Percentiles rank a stretch among this genome's conserved stretches.
phyloP scores from a whole-genome alignment of 2,329 filamentous ascomycete species.

The Daldinia sp. region DNA sequence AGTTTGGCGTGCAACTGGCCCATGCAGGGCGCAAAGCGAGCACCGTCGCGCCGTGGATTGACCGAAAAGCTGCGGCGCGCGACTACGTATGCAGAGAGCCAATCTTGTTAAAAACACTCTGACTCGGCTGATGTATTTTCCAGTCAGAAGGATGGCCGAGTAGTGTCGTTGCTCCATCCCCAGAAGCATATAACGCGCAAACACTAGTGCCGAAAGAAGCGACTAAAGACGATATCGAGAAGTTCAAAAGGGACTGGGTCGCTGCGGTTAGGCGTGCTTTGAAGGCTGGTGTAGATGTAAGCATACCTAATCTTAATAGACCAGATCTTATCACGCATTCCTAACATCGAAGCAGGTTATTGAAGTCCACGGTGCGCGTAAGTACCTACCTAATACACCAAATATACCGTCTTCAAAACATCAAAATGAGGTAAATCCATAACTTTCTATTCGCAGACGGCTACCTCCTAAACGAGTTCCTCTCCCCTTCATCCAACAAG shows the following conservation, averaged over 20 bases:
- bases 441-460: conserved; percentile 55
- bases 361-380: conserved; percentile 53
- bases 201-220: conserved; percentile 49
- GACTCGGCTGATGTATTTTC: background rate
- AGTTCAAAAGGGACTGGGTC: conserved; percentile 51
- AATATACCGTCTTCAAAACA: too few species aligned
- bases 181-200: conserved; percentile 46
- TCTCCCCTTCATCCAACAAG: conserved; percentile 58
- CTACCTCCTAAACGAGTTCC: conserved; percentile 61
- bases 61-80: conserved; percentile 42
- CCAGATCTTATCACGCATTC: background rate
- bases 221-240: conserved; percentile 51
- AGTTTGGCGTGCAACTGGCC: conserved; percentile 50
- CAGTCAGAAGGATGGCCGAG: conserved; percentile 50
- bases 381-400: conserved; percentile 3
- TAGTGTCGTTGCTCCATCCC: conserved; percentile 47
- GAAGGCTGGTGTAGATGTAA: conserved; percentile 51
- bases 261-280: conserved; percentile 52
- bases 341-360: conserved; percentile 52
- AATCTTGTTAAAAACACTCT: background rate
- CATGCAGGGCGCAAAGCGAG: conserved; percentile 51
- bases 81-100: conserved; percentile 24
- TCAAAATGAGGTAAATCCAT: too few species aligned
- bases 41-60: conserved; percentile 45
- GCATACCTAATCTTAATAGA: conserved; percentile 7